phyloP scores from a whole-genome alignment of 768 basidiomycete species.

The Tylopilus sp. region DNA sequence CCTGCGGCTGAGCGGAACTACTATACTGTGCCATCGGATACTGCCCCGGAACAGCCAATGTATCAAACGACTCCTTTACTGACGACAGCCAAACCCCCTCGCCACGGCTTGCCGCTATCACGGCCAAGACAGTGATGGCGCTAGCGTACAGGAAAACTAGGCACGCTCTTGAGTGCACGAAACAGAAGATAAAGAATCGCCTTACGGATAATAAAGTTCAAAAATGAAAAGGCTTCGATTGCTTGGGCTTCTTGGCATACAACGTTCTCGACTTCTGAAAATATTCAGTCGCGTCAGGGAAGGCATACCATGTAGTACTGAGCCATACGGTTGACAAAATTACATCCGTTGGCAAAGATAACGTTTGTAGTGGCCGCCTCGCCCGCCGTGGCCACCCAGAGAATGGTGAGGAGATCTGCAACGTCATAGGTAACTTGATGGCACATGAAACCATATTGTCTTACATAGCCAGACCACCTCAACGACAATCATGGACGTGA shows the following conservation, averaged over 20 bases:
- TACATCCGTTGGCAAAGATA: slow-evolving; percentile 13
- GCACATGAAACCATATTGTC: slow-evolving; percentile 2
- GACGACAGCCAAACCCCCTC: slow-evolving; percentile 30
- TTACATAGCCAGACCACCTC: slow-evolving; percentile 38
- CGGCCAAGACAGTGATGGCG: slow-evolving; percentile 23
- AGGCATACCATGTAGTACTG: not conserved
- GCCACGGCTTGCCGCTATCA: slow-evolving; percentile 28
- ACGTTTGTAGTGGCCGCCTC: slow-evolving; percentile 14
- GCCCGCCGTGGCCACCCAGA: slow-evolving; percentile 39
- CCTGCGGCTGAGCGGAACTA: slow-evolving; percentile 1
- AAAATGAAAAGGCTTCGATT: slow-evolving; percentile 35
- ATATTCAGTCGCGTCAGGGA: not conserved
- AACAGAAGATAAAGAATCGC: not conserved
- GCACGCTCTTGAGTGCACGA: not conserved
- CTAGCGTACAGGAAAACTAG: slow-evolving; percentile 34
- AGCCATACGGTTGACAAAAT: not conserved
- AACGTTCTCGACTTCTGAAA: slow-evolving; percentile 8
- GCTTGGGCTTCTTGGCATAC: slow-evolving; percentile 31
- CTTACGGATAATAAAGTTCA: slow-evolving; percentile 35
- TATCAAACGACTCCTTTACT: slow-evolving; percentile 30
- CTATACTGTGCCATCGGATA: slow-evolving; percentile 18
- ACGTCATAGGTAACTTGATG: not conserved
- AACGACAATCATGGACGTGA: slow-evolving; percentile 37
- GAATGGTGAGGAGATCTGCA: slow-evolving; percentile 33
- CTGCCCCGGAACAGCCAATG: slow-evolving; percentile 6